Conservation (phyloP, 164 flowering plant species). For the Pachysandra terminalis region DNA sequence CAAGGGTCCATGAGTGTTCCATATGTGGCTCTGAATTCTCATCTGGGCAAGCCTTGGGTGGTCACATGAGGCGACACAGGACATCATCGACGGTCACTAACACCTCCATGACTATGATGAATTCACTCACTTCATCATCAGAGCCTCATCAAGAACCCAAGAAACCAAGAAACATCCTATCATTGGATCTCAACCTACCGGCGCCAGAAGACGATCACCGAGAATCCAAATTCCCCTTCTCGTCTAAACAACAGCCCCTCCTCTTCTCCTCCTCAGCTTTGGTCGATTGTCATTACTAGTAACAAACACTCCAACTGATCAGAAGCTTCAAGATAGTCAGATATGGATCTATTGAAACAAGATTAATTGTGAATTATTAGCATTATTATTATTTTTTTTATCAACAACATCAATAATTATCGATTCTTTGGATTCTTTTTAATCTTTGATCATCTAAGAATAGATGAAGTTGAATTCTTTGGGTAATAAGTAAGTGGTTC, state of each 20-base stretch:
- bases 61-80: conserved; percentile 81
- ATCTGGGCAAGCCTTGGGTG: conserved; percentile 82
- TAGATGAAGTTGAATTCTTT: conserved; percentile 26
- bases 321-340: no score
- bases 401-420: conserved; percentile 5
- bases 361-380: conserved; percentile 17
- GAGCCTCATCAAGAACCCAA: conserved; percentile 25
- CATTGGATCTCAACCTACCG: conserved; percentile 69
- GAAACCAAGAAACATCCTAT: conserved; percentile 23
- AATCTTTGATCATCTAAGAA: background rate
- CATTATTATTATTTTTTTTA: background rate
- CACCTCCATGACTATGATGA: conserved; percentile 21
- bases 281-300: conserved; percentile 47
- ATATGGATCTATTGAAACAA: background rate
- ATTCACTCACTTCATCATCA: background rate
- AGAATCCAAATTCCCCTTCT: conserved; percentile 29
- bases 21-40: conserved; percentile 80
- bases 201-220: conserved; percentile 50
- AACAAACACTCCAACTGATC: background rate
- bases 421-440: conserved; percentile 15
- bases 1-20: conserved; percentile 69
- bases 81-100: conserved; percentile 10
- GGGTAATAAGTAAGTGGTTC: conserved; percentile 33
- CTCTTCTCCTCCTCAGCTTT: conserved; percentile 28
- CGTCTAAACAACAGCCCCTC: conserved; percentile 32